Base-by-base conservation (phyloP, 2,329 filamentous ascomycete species). In the Colletotrichum sp. region DNA sequence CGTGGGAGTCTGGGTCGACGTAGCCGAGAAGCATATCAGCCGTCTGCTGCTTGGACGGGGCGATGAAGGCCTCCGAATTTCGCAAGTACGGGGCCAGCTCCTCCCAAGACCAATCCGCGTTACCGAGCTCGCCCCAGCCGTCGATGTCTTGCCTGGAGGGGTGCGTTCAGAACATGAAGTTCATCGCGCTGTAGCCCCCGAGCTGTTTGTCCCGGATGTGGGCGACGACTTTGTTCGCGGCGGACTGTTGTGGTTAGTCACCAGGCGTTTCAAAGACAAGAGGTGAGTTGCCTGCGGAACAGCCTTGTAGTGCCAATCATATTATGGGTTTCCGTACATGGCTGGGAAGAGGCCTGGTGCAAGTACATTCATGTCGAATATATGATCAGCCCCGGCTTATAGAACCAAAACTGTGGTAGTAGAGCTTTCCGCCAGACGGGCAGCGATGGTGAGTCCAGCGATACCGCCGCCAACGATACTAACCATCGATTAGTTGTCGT, bases 101-200 rank as follows among this genome's bases (percentile, higher is more conserved):
- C 15, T 89, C 83, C 89, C 90, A 93, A 1, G 86, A 85, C 92
- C 92, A 93, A 3, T 90, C 91, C 2, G 78, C 72, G 78, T 93
- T 93, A 1, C 91, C 91, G 12, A 93, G 82, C 34, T 84, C 82
- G 63, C 87, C 88, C 91, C 91, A 93, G 0, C 86, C 86, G 81
- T 93, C 88, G 62, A 90, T 89, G 60, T 91, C 89, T 44, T 84
- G 84, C 44, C 80, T 83, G 65, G 84, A 85, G 8, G 86, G 89
- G 36, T 88, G 85, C 69, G 86, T 86, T 84, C 86, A 87, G 64
- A 90, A 89, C 89, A 92, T 90, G 77, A 89, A 90, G 77, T 93
- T 92, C 64, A 93, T 86, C 0, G 89, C 89, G 18, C 88, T 90
- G 8, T 92, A 92, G 8, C 93, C 93, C 22, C 93, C 93, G 0